Base-by-base conservation (phyloP, 805 yeast species). In the Debaryomyces tyrocola region DNA sequence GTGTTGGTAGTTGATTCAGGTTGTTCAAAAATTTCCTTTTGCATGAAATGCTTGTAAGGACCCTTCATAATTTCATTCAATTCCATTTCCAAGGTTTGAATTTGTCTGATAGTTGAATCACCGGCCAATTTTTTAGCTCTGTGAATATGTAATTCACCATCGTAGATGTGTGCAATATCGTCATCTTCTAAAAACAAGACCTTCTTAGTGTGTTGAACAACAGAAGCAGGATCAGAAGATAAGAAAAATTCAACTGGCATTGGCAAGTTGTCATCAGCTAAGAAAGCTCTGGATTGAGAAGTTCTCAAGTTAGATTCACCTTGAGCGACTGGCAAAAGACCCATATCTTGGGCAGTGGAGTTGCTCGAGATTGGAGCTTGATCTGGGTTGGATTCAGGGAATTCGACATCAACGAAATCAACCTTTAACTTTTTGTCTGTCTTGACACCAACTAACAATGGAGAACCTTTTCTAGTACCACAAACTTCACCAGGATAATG, bases 31-130 rank as follows among this genome's bases (percentile, higher is more conserved):
- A 94, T 94, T 75, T 94, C 99, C 79, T 94, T 94, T 74, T 90
- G 95, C 99, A 94, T 94, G 70, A 92, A 94, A 73, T 94, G 99
- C 58, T 82, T 84, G 75, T 87, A 92, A 52, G 88, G 87, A 60
- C 99, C 99, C 76, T 90, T 92, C 98, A 94, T 94, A 66, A 94
- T 92, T 74, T 94, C 95, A 51, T 95, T 94, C 65, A 94, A 82
- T 75, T 94, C 97, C 86, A 94, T 80, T 74, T 94, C 99, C 61
- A 94, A 78, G 41, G 97, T 94, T 73, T 94, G 97, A 61, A 94
- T 95, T 44, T 92, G 87, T 78, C 99, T 87, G 45, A 90, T 89
- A 49, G 96, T 84, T n/a, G 97, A 84, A 62, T 87, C 91, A 57
- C 89, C 90, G 17, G 84, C 90, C 35, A 59, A 59, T 64, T 85